These are phyloP conservation scores for Patellifolia procumbens DNA, from an alignment of 179 eudicot species.

Conservation along the genomic window DNA sequence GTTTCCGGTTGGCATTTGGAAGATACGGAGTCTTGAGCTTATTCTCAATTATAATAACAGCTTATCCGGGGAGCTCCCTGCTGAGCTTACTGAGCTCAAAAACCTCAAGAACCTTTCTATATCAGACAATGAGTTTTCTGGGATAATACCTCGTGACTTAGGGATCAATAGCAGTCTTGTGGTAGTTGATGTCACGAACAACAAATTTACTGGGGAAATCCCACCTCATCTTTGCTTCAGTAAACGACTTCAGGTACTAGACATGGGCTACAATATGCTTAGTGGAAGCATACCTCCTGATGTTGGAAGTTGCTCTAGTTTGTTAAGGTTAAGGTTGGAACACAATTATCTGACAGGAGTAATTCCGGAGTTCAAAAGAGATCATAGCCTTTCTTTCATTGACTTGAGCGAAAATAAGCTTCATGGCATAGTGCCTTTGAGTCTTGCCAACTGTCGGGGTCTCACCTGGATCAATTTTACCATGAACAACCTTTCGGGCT, in stretches of 20 bases:
- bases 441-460: constrained; percentile 44
- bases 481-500: constrained; percentile 54
- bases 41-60: constrained; percentile 49
- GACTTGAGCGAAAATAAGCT: constrained; percentile 59
- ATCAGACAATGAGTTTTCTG: constrained; percentile 55
- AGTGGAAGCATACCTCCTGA: constrained; percentile 61
- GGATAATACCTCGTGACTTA: constrained; percentile 59
- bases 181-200: constrained; percentile 57
- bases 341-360: constrained; percentile 60
- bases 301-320: constrained; percentile 57
- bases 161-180: constrained; percentile 62
- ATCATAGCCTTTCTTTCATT: constrained; percentile 39
- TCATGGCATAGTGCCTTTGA: constrained; percentile 52
- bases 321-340: constrained; percentile 51
- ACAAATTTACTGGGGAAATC: constrained; percentile 57
- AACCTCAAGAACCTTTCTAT: constrained; percentile 51
- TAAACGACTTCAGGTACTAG: constrained; percentile 42
- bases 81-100: constrained; percentile 50
- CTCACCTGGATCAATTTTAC: constrained; percentile 53
- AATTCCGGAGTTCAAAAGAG: constrained; percentile 53
- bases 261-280: constrained; percentile 55
- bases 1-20: constrained; percentile 65
- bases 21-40: constrained; percentile 53
- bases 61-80: constrained; percentile 63
- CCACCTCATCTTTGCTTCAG: constrained; percentile 62